Percentiles rank a stretch among this genome's conserved stretches.
Evolutionary conservation across 208 protist species (phyloP).

Genomic region (Leishmania gerbilli): DNA sequence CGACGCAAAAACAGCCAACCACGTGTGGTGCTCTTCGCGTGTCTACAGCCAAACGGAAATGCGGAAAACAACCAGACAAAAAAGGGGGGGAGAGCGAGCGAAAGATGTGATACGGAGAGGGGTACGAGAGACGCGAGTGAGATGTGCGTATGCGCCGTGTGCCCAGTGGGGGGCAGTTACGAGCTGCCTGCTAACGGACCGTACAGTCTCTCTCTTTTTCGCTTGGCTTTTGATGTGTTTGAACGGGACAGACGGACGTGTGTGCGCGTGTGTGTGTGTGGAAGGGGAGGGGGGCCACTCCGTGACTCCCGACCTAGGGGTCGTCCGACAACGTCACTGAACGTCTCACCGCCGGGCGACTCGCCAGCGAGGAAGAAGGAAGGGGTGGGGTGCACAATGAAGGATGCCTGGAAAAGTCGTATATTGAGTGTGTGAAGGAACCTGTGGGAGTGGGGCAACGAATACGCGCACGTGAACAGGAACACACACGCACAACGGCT

Average conservation of each 20-base stretch:
- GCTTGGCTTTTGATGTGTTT: neutral
- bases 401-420: neutral
- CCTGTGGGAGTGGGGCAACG: neutral
- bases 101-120: neutral
- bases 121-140: neutral
- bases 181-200: neutral
- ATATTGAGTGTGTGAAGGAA: neutral
- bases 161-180: neutral
- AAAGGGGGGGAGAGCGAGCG: neutral
- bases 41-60: neutral
- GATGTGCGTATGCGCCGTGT: neutral
- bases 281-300: neutral
- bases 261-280: neutral
- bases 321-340: neutral
- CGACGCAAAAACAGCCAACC: neutral
- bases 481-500: neutral
- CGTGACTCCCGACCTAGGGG: neutral
- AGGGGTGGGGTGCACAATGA: neutral
- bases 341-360: neutral
- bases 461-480: neutral
- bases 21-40: neutral
- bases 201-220: neutral
- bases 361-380: neutral
- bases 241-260: neutral
- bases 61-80: neutral